Evolutionary conservation across 225 moss, liverwort and hornwort species (phyloP), one percentile per base, ranked within the genome.

Genomic region (Thuidium tamariscinum): DNA sequence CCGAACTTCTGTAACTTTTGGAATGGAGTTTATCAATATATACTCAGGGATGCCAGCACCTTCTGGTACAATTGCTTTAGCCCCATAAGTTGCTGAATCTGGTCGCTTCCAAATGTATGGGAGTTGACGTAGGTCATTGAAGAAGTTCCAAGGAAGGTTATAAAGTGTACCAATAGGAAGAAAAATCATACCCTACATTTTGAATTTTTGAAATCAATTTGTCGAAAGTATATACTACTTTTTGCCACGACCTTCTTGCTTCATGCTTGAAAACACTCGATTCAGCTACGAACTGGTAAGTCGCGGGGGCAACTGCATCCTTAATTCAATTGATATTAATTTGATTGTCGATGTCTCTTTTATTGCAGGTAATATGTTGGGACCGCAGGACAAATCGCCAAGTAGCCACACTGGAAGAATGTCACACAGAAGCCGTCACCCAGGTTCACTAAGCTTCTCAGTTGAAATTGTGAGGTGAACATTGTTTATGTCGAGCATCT

Each of bases 351-450:
- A 83, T 84, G 56, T 42, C 64, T 79, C 71, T 86, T 4, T 81
- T 73, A 65, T 44, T 84, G 84, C 91, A 97, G 96, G 92, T 99
- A 55, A 88, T 97, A 73, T 82, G 95, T 60, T 99, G 99, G 99
- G 99, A 99, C 87, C 95, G 94, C 88, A 95, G 97, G 92, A 94
- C 93, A 57, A 95, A 93, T 82, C 91, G 91, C 36, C 90, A 91
- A 89, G 74, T 89, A 32, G 93, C 94, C 59, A 87, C 83, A 52
- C 91, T 93, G 88, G 96, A 97, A 60, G 96, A 97, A 70, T 91
- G 89, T 73, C 97, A 99, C 80, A 94, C 94, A 65, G 99, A 99
- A 91, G 94, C 97, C 89, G 99, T 99, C 81, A 99, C 99, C 83
- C 95, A 99, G 95, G 97, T 97, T 92, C 79, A 88, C 85, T 86